Conservation (phyloP, 768 basidiomycete genomes). For the Leccinum imitatum region DNA sequence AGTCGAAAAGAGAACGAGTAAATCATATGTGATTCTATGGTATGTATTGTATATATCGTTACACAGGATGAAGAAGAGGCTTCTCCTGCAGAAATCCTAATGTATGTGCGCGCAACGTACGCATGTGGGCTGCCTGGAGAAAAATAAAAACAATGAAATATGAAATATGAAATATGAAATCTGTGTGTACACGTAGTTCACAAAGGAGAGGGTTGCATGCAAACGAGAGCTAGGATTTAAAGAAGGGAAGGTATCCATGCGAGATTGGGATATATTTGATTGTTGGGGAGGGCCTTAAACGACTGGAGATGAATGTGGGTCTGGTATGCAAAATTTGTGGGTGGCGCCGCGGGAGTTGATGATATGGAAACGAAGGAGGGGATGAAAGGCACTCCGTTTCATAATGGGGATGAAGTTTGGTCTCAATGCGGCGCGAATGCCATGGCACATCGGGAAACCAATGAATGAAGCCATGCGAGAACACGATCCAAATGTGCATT, state of each 20-base stretch:
- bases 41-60: background rate
- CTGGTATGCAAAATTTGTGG: background rate
- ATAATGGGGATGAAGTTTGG: background rate
- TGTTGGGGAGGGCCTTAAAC: background rate
- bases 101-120: background rate
- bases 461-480: background rate
- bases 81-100: background rate
- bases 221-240: slow-evolving; percentile 1
- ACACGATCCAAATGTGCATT: slow-evolving; percentile 1
- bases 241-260: slow-evolving; percentile 10
- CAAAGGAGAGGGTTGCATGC: background rate
- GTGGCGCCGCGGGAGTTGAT: background rate
- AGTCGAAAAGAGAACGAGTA: background rate
- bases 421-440: background rate
- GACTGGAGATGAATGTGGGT: slow-evolving; percentile 4
- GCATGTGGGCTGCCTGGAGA: background rate
- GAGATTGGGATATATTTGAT: background rate
- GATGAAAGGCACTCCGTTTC: background rate
- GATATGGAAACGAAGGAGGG: background rate
- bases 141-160: background rate
- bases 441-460: background rate
- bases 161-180: background rate
- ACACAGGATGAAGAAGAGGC: background rate
- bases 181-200: background rate
- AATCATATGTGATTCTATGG: slow-evolving; percentile 2